Conservation (phyloP, 495 filamentous ascomycete species). For the Talaromyces ruber region DNA sequence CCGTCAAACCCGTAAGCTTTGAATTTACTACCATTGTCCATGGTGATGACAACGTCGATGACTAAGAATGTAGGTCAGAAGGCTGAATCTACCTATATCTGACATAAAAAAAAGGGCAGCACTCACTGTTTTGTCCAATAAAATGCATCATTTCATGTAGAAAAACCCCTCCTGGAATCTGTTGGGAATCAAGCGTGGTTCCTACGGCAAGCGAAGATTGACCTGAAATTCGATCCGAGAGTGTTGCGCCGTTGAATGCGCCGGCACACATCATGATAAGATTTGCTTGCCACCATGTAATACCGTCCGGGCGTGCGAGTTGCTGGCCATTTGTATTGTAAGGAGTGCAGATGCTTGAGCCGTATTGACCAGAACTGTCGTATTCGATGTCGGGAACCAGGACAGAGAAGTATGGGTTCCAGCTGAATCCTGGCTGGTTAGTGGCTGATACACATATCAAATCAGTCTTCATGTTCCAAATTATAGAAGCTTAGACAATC, state of each 20-base stretch:
- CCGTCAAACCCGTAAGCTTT: not conserved
- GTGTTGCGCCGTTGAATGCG: not conserved
- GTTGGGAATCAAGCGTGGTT: not conserved
- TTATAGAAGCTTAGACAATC: not conserved
- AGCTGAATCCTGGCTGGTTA: not conserved
- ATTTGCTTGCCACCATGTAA: not conserved
- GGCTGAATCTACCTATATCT: not conserved
- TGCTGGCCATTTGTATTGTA: not conserved
- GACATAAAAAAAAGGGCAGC: not conserved
- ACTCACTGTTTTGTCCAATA: not conserved
- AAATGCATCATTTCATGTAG: not conserved
- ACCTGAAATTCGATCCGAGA: not conserved
- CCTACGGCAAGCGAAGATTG: not conserved
- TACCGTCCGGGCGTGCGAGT: not conserved
- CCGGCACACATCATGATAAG: not conserved
- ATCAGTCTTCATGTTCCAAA: not conserved
- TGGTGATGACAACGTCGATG: not conserved
- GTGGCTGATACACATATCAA: not conserved
- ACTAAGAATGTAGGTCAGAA: not conserved
- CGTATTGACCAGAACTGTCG: not conserved
- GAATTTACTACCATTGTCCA: not conserved
- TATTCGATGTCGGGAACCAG: not conserved
- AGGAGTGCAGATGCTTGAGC: not conserved
- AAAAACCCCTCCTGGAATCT: not conserved
- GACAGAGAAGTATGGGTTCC: not conserved